These are phyloP conservation scores for Thalassiosira exigua DNA, from an alignment of 352 stramenopile genomes.

Conservation along the genomic window DNA sequence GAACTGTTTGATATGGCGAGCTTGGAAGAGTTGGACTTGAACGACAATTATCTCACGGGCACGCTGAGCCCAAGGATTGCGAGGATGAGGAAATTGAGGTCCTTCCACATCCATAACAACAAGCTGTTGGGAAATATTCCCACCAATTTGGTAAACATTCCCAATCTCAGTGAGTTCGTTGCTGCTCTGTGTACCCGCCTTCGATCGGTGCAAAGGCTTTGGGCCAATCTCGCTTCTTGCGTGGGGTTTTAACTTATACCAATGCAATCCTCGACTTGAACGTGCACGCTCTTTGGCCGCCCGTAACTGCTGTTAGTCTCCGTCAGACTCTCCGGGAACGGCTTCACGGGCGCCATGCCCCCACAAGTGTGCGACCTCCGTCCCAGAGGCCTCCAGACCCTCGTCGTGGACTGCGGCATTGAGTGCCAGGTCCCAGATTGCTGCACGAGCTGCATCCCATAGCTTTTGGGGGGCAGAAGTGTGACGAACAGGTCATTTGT, in stretches of 20 bases:
- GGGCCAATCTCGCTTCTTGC: too few species aligned
- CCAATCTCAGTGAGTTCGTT: slow-evolving; percentile 49
- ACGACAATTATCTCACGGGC: slow-evolving; percentile 38
- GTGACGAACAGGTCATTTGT: too few species aligned
- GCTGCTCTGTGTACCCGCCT: slow-evolving; percentile 6
- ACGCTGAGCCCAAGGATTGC: slow-evolving; percentile 48
- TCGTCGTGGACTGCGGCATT: slow-evolving; percentile 32
- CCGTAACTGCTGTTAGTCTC: too few species aligned
- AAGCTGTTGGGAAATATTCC: slow-evolving; percentile 61
- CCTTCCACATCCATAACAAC: slow-evolving; percentile 75
- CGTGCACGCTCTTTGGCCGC: slow-evolving; percentile 36
- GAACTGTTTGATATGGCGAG: slow-evolving; percentile 13
- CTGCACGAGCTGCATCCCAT: slow-evolving; percentile 29
- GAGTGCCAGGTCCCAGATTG: slow-evolving; percentile 37
- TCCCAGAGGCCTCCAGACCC: slow-evolving; percentile 32
- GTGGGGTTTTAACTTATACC: too few species aligned
- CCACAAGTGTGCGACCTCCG: slow-evolving; percentile 44
- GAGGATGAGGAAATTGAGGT: slow-evolving; percentile 52
- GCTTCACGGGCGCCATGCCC: slow-evolving; percentile 62
- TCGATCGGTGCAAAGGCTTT: slow-evolving; percentile 2
- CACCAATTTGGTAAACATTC: slow-evolving; percentile 39
- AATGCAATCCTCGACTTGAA: too few species aligned
- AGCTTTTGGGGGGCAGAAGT: too few species aligned
- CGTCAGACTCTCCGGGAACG: slow-evolving; percentile 61
- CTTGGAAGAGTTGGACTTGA: slow-evolving; percentile 28